Base-by-base conservation (phyloP, 805 yeast genomes). In the Sugiyamaella floridensis region DNA sequence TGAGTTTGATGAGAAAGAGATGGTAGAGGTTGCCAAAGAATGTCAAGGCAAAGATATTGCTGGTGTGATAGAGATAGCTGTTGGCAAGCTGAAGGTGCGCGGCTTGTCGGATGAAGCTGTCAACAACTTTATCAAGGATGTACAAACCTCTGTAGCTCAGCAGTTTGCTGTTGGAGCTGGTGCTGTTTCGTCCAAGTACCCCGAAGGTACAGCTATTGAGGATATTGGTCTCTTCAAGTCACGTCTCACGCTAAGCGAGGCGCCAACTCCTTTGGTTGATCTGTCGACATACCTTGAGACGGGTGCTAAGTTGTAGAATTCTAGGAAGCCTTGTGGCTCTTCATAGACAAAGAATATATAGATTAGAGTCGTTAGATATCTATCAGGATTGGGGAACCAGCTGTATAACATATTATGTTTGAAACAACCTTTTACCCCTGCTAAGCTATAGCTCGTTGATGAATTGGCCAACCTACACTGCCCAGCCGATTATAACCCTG, bases 191-290 rank as follows among this genome's bases (percentile, higher is more conserved):
- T 60, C 64, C 10, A 67, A 63, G 1, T 79, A 72, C 62, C 84
- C 85, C 16, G 68, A 71, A 1, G 87, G 86, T 9, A 64, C 66
- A 41, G 49, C 67, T 12, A 73, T 83, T 54, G 63, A 65, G 1
- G 70, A 73, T 55, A 65, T 76, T 22, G 81, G 79, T 1, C 73
- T 68, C 26, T 86, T 87, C 75, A 85, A 84, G 66, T 67, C 80
- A 16, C 63, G 67, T 2, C 67, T 80, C 57, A 71, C 70, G 44
- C 62, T 80, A 48, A 84, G 89, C 0, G 78, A 79, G 0, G 76
- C 82, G n/a, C 86, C 93, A 9, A 67, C 63, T 48, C 89, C 95
- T 0, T 60, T 66, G 16, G 48, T 48, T 40, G 65, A 62, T 48
- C 50, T 63, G 26, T 46, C 60, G 12, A 45, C 55, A 12, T 64